phyloP scores from a whole-genome alignment of 1,284 basidiomycete species.

The Pseudozyma hubeiensis region DNA sequence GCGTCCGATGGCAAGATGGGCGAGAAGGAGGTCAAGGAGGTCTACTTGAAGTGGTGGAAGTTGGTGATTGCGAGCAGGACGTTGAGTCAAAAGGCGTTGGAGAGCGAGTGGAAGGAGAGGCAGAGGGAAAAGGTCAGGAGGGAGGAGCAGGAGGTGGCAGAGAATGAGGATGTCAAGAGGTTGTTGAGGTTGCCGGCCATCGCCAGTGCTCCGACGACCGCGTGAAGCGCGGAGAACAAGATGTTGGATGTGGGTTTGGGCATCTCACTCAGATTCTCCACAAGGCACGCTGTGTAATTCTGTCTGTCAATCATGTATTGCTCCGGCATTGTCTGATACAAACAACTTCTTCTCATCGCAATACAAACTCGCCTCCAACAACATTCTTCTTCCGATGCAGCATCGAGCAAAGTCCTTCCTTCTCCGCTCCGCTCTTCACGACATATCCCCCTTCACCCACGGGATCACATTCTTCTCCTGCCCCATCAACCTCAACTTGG shows the following conservation, averaged over 20 bases:
- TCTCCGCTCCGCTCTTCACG: background rate
- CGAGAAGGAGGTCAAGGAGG: conserved; percentile 10
- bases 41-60: conserved; percentile 44
- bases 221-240: no score
- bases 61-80: conserved; percentile 29
- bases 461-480: conserved; percentile 7
- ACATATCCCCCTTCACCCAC: conserved; percentile 20
- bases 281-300: no score
- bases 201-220: conserved; percentile 5
- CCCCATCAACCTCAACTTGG: conserved; percentile 7
- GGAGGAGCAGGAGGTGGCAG: conserved; percentile 10
- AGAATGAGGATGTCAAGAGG: conserved; percentile 20
- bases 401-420: no score
- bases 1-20: background rate
- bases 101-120: conserved; percentile 29
- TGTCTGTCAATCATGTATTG: no score
- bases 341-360: no score
- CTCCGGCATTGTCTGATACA: no score
- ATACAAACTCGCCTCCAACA: no score
- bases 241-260: background rate
- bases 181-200: conserved; percentile 11
- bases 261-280: background rate
- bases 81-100: conserved; percentile 21
- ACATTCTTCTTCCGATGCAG: no score
- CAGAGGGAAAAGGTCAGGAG: conserved; percentile 10